Evolutionary conservation across 257 asterid genomes (phyloP).

Genomic region (Ocimum tenuiflorum): DNA sequence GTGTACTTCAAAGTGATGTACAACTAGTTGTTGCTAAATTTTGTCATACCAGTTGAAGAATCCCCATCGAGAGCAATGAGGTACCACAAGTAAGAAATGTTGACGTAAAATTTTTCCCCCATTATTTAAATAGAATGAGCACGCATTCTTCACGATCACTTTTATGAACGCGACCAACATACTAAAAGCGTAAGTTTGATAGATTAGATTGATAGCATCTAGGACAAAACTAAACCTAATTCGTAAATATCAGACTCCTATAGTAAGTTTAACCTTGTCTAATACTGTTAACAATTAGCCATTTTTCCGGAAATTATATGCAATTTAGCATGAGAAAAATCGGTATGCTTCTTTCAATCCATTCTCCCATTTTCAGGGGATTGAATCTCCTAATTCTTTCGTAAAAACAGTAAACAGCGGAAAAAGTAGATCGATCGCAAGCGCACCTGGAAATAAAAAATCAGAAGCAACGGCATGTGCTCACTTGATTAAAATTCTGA

Average conservation of each 20-base stretch:
- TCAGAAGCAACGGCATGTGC: background rate
- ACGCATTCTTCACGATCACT: background rate
- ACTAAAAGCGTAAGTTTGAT: no score
- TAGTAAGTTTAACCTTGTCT: background rate
- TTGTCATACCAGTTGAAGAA: background rate
- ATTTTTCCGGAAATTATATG: background rate
- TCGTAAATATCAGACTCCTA: background rate
- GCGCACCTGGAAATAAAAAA: conserved; percentile 19
- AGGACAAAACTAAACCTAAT: background rate
- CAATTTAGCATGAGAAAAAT: background rate
- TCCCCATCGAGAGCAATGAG: background rate
- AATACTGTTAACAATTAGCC: background rate
- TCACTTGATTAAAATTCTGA: background rate
- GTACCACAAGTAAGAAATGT: no score
- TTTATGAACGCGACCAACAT: background rate
- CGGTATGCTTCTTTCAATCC: background rate
- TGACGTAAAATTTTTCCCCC: background rate
- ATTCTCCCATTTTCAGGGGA: background rate
- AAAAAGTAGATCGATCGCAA: background rate
- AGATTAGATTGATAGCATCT: no score
- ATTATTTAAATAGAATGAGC: no score
- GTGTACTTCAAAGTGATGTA: background rate
- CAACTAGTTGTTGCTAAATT: background rate
- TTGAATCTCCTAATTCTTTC: background rate
- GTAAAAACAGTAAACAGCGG: background rate